These are phyloP conservation scores for Kingdonia uniflora DNA, from an alignment of 164 flowering plant species.

Conservation along the genomic window DNA sequence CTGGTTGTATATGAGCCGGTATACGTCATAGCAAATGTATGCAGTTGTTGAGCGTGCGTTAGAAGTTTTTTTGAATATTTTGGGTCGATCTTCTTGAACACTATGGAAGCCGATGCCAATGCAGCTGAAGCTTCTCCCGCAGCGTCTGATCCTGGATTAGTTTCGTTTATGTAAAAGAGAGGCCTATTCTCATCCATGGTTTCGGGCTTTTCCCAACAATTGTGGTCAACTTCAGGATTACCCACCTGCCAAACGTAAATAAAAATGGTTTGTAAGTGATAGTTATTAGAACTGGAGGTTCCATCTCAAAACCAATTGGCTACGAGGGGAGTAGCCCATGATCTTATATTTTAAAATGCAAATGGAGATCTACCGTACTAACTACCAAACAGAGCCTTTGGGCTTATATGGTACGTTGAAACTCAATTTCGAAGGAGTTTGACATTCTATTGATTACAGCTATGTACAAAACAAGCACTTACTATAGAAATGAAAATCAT, in stretches of 20 bases:
- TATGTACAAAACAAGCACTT: neutral
- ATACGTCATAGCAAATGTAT: constrained; percentile 62
- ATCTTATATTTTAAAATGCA: no score
- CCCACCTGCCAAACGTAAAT: constrained; percentile 55
- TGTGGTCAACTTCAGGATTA: constrained; percentile 57
- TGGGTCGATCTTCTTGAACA: constrained; percentile 45
- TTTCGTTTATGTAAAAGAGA: constrained; percentile 52
- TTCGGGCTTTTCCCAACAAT: constrained; percentile 93
- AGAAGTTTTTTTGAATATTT: constrained; percentile 58
- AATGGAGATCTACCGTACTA: no score
- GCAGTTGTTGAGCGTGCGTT: constrained; percentile 64
- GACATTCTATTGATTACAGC: neutral
- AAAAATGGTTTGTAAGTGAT: no score
- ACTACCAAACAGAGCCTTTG: no score
- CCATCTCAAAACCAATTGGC: no score
- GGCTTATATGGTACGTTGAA: no score
- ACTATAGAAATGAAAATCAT: neutral
- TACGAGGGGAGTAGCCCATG: no score
- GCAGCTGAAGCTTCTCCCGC: constrained; percentile 98
- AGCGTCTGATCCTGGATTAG: constrained; percentile 81
- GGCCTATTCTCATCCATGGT: constrained; percentile 67
- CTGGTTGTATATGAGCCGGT: constrained; percentile 53
- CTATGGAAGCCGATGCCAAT: constrained; percentile 84
- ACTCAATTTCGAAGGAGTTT: neutral
- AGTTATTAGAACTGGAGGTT: no score